Conservation (phyloP, 75 land plant species). For the Pseudotsuga menziesii region DNA sequence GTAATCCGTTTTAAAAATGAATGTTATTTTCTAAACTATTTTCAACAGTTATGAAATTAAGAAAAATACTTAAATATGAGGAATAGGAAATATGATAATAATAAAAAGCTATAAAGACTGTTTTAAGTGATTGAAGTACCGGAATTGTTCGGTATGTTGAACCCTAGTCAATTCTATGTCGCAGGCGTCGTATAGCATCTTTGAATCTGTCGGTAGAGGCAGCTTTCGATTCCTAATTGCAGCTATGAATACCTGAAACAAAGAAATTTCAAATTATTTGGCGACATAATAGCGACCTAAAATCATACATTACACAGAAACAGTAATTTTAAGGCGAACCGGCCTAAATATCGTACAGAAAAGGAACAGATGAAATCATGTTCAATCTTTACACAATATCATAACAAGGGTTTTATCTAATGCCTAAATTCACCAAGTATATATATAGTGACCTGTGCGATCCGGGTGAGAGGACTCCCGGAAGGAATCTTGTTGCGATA, state of each 20-base stretch:
- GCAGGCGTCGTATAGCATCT: neutral
- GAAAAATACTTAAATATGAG: too few relatives aligned
- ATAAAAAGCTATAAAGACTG: neutral
- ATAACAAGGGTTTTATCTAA: too few relatives aligned
- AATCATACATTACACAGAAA: neutral
- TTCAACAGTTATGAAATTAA: too few relatives aligned
- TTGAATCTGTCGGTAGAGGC: neutral
- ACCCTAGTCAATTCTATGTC: neutral
- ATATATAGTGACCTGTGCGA: conserved; percentile 46
- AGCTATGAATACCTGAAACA: neutral
- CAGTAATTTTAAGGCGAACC: too few relatives aligned
- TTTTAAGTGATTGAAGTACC: neutral
- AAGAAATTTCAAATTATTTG: neutral
- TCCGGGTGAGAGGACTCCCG: conserved; percentile 87
- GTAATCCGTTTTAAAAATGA: too few relatives aligned
- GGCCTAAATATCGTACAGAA: too few relatives aligned
- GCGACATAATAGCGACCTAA: too few relatives aligned
- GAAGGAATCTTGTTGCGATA: conserved; percentile 73
- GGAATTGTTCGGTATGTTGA: neutral
- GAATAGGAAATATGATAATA: neutral
- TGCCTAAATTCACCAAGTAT: too few relatives aligned
- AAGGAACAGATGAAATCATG: too few relatives aligned
- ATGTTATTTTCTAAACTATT: too few relatives aligned
- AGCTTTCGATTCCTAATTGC: neutral
- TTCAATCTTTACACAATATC: too few relatives aligned